These are phyloP conservation scores for Eragrostis nindensis DNA, from an alignment of 176 grass and related monocot genomes.

Conservation along the genomic window DNA sequence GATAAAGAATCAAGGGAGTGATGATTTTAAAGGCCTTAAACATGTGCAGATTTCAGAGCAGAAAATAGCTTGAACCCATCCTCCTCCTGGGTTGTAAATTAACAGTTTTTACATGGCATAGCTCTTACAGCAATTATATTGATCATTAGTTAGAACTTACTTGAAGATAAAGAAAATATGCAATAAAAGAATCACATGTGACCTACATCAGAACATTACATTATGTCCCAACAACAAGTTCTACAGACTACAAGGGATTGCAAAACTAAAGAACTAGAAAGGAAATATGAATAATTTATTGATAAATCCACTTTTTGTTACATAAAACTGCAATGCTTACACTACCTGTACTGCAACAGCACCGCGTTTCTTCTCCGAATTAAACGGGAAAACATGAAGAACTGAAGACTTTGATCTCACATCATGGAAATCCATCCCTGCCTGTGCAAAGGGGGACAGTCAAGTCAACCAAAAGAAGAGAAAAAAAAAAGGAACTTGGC, in stretches of 20 bases:
- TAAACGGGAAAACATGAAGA: slow-evolving; percentile 91
- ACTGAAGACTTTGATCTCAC: slow-evolving; percentile 59
- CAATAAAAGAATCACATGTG: not conserved
- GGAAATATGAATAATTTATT: not conserved
- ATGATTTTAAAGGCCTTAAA: not conserved
- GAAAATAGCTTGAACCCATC: no score
- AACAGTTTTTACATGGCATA: not conserved
- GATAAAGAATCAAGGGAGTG: not conserved
- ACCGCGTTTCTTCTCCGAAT: slow-evolving; percentile 96
- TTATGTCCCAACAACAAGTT: slow-evolving; percentile 16
- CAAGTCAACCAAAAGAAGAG: slow-evolving; percentile 10
- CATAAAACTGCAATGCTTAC: slow-evolving; percentile 10
- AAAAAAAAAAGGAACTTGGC: not conserved
- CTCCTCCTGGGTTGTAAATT: no score
- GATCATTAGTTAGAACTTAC: slow-evolving; percentile 1
- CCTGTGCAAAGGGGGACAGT: slow-evolving; percentile 52
- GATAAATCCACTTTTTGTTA: not conserved
- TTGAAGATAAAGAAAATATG: not conserved
- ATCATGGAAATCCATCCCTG: slow-evolving; percentile 80
- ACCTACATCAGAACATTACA: not conserved
- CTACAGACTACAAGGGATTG: not conserved
- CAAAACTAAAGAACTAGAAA: slow-evolving; percentile 1
- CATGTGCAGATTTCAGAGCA: no score
- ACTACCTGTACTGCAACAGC: slow-evolving; percentile 82
- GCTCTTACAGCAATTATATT: not conserved